These are phyloP conservation scores for Candida nanaspora DNA, from an alignment of 805 yeast genomes.

Conservation along the genomic window DNA sequence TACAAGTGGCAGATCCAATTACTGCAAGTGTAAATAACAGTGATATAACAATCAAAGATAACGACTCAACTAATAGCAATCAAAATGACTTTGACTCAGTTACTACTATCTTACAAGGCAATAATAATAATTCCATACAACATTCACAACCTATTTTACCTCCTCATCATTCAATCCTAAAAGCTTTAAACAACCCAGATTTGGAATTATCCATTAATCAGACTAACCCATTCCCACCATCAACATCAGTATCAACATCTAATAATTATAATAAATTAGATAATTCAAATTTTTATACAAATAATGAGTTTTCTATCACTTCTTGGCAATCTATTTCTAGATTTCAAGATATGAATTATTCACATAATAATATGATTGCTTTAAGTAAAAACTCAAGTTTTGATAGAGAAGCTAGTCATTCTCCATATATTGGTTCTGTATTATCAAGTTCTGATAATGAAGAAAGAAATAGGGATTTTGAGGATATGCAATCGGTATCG, in stretches of 20 bases:
- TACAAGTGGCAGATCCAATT: too few species aligned
- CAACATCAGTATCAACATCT: conserved; percentile 1
- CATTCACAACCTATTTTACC: conserved; percentile 10
- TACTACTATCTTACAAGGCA: neutral
- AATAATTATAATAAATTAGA: neutral
- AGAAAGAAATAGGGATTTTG: neutral
- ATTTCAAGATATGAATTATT: neutral
- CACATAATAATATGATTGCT: neutral
- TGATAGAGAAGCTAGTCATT: neutral
- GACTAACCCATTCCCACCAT: too few species aligned
- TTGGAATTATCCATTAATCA: conserved; percentile 14
- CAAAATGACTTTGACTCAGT: neutral
- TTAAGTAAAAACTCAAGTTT: neutral
- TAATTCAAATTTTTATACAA: conserved; percentile 1
- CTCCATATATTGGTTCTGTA: conserved; percentile 23
- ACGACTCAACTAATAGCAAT: neutral
- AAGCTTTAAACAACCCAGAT: conserved; percentile 27
- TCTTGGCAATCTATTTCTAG: conserved; percentile 28
- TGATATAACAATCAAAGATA: neutral
- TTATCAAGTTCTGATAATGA: conserved; percentile 25
- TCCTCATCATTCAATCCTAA: conserved; percentile 25
- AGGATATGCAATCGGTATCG: too few species aligned
- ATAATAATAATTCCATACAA: neutral
- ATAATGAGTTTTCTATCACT: conserved; percentile 24
- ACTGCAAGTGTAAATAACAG: too few species aligned